phyloP scores from a whole-genome alignment of 441 rosid species.

The Brassica balearica region DNA sequence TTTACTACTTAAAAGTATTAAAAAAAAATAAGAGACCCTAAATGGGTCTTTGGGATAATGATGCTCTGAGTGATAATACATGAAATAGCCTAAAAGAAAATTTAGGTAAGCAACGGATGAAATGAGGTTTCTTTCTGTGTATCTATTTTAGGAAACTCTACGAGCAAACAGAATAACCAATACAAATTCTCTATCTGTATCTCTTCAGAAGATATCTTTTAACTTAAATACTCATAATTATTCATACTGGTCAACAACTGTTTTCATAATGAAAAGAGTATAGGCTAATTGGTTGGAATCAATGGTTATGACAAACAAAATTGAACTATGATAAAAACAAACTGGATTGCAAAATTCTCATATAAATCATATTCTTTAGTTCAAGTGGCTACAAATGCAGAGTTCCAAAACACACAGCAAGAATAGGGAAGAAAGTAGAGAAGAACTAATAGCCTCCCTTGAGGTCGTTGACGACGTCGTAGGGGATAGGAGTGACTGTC shows the following conservation, averaged over 20 bases:
- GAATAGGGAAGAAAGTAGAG: neutral
- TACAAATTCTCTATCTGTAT: conserved; percentile 14
- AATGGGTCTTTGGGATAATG: no score
- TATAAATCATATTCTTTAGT: neutral
- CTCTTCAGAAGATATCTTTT: neutral
- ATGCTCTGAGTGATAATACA: conserved; percentile 30
- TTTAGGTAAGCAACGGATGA: conserved; percentile 23
- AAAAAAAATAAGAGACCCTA: no score
- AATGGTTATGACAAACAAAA: neutral
- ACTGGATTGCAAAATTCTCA: neutral
- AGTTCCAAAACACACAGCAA: neutral
- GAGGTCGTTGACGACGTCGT: conserved; percentile 1
- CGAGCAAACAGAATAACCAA: conserved; percentile 35
- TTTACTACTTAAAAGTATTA: no score
- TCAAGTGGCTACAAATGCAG: neutral
- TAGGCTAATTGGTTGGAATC: neutral
- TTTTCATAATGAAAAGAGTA: no score
- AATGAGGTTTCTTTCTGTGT: conserved; percentile 7
- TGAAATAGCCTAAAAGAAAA: conserved; percentile 42
- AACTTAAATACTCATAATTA: no score
- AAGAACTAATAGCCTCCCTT: neutral
- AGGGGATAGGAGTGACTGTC: neutral
- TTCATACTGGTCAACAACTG: no score
- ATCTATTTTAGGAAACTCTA: conserved; percentile 31
- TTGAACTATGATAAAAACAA: no score